Percentiles rank a stretch among this genome's conserved stretches.
phyloP scores from a whole-genome alignment of 768 basidiomycete species.

The Trametes cingulata region DNA sequence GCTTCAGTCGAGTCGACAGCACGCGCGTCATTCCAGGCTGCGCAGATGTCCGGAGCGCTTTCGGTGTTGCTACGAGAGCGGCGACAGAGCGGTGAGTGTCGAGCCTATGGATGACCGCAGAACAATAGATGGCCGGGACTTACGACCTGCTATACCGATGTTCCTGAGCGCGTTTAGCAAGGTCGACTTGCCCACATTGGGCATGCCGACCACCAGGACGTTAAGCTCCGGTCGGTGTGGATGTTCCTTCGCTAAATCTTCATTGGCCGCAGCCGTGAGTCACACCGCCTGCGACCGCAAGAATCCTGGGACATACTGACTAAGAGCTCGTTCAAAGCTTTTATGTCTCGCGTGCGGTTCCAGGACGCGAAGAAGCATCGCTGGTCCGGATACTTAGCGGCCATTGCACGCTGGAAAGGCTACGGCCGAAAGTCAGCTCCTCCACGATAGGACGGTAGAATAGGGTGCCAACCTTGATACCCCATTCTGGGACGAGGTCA shows the following conservation, averaged over 20 bases:
- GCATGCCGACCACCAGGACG: slow-evolving; percentile 96
- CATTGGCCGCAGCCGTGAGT: background rate
- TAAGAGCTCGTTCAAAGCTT: slow-evolving; percentile 61
- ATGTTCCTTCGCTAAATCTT: slow-evolving; percentile 70
- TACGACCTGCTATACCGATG: slow-evolving; percentile 86
- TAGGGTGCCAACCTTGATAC: slow-evolving; percentile 65
- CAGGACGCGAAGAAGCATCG: slow-evolving; percentile 70
- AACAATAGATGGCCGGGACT: slow-evolving; percentile 41
- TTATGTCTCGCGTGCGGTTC: slow-evolving; percentile 67
- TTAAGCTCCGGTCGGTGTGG: slow-evolving; percentile 77
- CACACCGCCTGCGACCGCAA: background rate
- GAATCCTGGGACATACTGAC: slow-evolving; percentile 58
- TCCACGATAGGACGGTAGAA: background rate
- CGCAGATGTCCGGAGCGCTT: slow-evolving; percentile 86
- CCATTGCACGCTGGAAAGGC: slow-evolving; percentile 79
- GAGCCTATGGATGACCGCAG: background rate
- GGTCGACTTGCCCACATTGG: slow-evolving; percentile 97
- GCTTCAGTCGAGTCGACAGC: slow-evolving; percentile 84
- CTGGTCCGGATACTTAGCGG: slow-evolving; percentile 68
- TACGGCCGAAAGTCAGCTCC: slow-evolving; percentile 29
- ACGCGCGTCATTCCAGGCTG: slow-evolving; percentile 90
- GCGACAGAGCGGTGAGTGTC: background rate
- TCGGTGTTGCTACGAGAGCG: slow-evolving; percentile 61
- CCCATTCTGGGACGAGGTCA: slow-evolving; percentile 88
- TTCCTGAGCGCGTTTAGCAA: slow-evolving; percentile 87